A percentile compares a stretch with the other conserved stretches of the same genome.
Conservation (phyloP, 1,284 basidiomycete genomes). For the Tetrapyrgos nigripes region DNA sequence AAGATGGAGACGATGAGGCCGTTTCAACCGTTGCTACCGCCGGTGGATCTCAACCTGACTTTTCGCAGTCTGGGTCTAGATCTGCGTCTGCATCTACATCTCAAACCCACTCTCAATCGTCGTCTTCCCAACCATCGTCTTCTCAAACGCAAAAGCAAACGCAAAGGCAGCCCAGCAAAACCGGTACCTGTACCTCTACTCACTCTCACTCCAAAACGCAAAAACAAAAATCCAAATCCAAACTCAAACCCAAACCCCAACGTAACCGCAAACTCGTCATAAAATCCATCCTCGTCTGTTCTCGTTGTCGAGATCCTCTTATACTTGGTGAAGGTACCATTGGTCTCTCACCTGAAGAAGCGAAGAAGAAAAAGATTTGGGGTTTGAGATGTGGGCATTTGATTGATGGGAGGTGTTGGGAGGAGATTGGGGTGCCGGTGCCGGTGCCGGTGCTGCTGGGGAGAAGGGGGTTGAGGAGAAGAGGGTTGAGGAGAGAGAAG, state of each 20-base stretch:
- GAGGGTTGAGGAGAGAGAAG: conserved; percentile 33
- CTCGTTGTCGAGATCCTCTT: conserved; percentile 63
- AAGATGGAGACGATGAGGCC: not conserved
- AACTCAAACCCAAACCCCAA: no score
- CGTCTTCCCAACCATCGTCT: no score
- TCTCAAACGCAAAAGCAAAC: no score
- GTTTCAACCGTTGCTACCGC: conserved; percentile 24
- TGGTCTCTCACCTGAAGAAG: conserved; percentile 32
- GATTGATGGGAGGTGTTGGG: conserved; percentile 76
- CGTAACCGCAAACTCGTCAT: conserved; percentile 24
- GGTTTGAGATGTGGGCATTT: conserved; percentile 76
- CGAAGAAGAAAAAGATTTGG: conserved; percentile 60
- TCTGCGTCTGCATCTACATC: conserved; percentile 10
- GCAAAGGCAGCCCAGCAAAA: no score
- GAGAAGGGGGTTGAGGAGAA: conserved; percentile 7
- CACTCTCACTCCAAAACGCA: no score
- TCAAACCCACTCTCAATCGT: no score
- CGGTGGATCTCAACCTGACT: conserved; percentile 14
- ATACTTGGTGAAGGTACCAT: conserved; percentile 45
- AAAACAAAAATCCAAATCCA: no score
- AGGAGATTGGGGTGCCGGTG: conserved; percentile 56
- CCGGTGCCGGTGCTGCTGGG: conserved; percentile 15
- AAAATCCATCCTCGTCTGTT: conserved; percentile 61
- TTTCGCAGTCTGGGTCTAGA: conserved; percentile 7
- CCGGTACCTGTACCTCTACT: no score